Evolutionary conservation across 768 basidiomycete genomes (phyloP).

Genomic region (Phanerochaete carnosa): DNA sequence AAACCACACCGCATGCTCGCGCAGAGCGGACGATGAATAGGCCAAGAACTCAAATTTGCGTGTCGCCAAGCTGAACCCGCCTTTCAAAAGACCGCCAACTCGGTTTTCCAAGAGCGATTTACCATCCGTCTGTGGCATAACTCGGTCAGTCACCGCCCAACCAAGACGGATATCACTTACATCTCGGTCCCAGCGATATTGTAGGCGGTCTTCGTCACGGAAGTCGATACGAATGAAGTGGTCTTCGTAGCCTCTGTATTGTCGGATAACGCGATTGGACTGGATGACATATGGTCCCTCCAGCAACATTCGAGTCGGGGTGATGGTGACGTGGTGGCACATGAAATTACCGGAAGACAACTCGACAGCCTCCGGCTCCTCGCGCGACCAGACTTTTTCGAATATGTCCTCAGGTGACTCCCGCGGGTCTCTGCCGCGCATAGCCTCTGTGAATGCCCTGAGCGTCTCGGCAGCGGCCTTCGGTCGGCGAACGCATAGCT

Average conservation of each 20-base stretch:
- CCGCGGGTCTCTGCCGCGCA: conserved; percentile 42
- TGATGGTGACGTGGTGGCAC: conserved; percentile 76
- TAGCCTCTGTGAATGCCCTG: conserved; percentile 47
- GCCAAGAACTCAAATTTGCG: conserved; percentile 76
- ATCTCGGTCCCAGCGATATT: conserved; percentile 67
- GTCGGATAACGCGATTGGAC: conserved; percentile 78
- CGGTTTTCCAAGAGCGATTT: conserved; percentile 22
- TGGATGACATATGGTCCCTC: conserved; percentile 77
- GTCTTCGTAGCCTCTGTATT: conserved; percentile 55
- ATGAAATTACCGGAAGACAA: conserved; percentile 43
- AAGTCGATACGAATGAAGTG: conserved; percentile 83
- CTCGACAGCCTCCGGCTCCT: conserved; percentile 15
- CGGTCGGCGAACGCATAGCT: conserved; percentile 29
- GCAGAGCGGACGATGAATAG: conserved; percentile 75
- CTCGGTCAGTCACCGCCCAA: background rate
- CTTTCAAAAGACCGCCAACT: conserved; percentile 30
- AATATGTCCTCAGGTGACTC: conserved; percentile 46
- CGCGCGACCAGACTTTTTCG: conserved; percentile 28
- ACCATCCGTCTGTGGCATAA: conserved; percentile 20
- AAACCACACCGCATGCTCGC: conserved; percentile 84
- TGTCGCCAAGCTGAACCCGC: conserved; percentile 69
- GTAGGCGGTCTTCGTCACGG: conserved; percentile 77
- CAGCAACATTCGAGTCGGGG: conserved; percentile 68
- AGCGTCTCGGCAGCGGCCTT: conserved; percentile 47
- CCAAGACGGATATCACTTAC: conserved; percentile 28